Base-by-base conservation (phyloP, 805 yeast species). In the Metschnikowia similis region DNA sequence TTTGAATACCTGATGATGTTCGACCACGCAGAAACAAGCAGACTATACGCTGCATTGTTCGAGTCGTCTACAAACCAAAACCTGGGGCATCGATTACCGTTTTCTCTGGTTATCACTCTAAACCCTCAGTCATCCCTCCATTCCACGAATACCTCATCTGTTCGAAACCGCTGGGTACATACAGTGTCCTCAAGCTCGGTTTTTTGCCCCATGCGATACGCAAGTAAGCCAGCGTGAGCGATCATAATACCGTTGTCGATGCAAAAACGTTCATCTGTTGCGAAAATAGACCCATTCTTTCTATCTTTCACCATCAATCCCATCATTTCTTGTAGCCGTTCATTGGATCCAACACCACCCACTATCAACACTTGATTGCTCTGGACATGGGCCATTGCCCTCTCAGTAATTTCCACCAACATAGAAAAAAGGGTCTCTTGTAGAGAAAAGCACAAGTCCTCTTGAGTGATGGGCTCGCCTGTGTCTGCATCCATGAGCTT, bases 211-310 rank as follows among this genome's bases (percentile, higher is more conserved):
- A 84, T 86, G 58, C 98, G 75, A 62, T 82, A 90, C 47, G 87
- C 88, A 51, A 94, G 66, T 43, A 94, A 71, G 0, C 99, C 99
- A 0, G 99, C 98, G 62, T 94, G 99, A 0, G 99, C 99, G 60
- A 94, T 94, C 99, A 94, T 94, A 35, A 92, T 94, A 9, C 99
- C 99, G 62, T 94, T 94, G 65, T 94, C 99, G 40, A 94, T 94
- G 69, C 99, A 94, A 64, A 94, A 92, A 51, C 98, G 71, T 63
- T 94, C 98, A 66, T 94, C 99, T 0, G 99, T 94, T 2, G 99
- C 97, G 64, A 77, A 89, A 3, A 94, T 85, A n/a, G 81, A 76
- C 0, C 98, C 98, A 56, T 84, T 83, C 51, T 67, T 70, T 56
- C 99, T 75, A 61, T 91, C 98, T 41, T 77, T 66, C 17, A 92